Conservation (phyloP, 108 stramenopile species). For the Nitzschia inconspicua region DNA sequence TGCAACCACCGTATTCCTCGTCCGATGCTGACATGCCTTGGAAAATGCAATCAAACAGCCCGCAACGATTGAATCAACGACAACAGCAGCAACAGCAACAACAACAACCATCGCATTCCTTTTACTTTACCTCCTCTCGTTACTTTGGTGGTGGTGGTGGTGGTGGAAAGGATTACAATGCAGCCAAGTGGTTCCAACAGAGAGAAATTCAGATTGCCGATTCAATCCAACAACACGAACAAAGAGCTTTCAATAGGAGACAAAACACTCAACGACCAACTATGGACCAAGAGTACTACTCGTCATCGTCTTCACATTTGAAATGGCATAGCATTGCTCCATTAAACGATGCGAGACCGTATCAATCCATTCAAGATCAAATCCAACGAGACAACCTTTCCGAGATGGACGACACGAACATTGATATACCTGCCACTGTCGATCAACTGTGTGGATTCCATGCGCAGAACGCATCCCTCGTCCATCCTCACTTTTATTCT, state of each 20-base stretch:
- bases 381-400: not conserved
- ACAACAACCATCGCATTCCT: not conserved
- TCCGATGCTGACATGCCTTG: not conserved
- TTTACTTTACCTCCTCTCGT: not conserved
- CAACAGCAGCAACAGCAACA: not conserved
- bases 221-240: no score
- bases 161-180: no score
- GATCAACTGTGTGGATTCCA: constrained; percentile 34
- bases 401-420: not conserved
- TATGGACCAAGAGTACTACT: not conserved
- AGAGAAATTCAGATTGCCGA: no score
- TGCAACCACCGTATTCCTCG: not conserved
- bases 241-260: no score
- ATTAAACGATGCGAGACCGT: not conserved
- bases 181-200: no score
- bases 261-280: no score
- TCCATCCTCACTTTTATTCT: constrained; percentile 23
- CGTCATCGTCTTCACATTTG: not conserved
- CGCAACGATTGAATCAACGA: no score
- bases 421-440: constrained; percentile 1
- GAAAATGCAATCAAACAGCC: no score
- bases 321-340: not conserved
- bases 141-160: not conserved
- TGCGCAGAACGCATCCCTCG: constrained; percentile 22
- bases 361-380: not conserved